These are phyloP conservation scores for Seiridium unicorne DNA, from an alignment of 2,329 filamentous ascomycete genomes.

Conservation along the genomic window DNA sequence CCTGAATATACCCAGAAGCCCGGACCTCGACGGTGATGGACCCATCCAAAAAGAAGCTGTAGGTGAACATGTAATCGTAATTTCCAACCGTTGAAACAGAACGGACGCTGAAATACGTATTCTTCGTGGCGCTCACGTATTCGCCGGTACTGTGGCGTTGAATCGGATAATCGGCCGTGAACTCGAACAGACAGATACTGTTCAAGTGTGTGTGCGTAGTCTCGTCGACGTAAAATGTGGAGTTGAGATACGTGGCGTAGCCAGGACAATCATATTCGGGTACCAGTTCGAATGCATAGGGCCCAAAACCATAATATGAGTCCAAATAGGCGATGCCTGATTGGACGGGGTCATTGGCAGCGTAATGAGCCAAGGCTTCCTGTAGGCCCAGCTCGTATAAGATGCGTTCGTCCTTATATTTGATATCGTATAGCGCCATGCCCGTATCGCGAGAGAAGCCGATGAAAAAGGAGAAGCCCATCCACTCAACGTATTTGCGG, in stretches of 20 bases:
- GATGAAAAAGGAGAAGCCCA: constrained; percentile 52
- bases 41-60: constrained; percentile 27
- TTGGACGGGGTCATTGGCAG: constrained; percentile 44
- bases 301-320: constrained; percentile 45
- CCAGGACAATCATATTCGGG: constrained; percentile 51
- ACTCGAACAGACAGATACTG: constrained; percentile 56
- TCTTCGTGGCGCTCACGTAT: constrained; percentile 1
- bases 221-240: constrained; percentile 40
- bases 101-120: constrained; percentile 2
- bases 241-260: constrained; percentile 48
- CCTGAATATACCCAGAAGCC: constrained; percentile 32
- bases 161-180: constrained; percentile 45
- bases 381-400: constrained; percentile 56
- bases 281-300: constrained; percentile 42
- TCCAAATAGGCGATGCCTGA: constrained; percentile 46
- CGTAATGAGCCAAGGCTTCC: constrained; percentile 53
- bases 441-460: constrained; percentile 45
- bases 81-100: constrained; percentile 32
- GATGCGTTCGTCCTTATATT: constrained; percentile 51
- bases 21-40: constrained; percentile 32
- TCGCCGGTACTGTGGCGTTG: constrained; percentile 38
- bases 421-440: constrained; percentile 47
- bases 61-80: constrained; percentile 35
- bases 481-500: constrained; percentile 46
- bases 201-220: constrained; percentile 43